Evolutionary conservation across 345 rosid genomes (phyloP).

Genomic region (Pugionium cornutum): DNA sequence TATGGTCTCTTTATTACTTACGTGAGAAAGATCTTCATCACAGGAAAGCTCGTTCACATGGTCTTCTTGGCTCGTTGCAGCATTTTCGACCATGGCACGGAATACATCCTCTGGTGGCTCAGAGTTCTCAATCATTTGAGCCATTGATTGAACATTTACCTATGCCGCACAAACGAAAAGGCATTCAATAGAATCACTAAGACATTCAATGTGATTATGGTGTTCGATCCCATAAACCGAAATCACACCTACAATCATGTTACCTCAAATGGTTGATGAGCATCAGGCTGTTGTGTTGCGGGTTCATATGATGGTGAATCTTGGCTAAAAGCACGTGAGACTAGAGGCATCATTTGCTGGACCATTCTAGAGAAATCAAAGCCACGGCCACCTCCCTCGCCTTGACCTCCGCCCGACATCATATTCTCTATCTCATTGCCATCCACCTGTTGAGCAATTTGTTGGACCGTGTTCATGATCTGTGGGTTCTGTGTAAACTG

Average conservation of each 20-base stretch:
- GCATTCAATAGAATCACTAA: no score
- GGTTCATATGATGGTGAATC: conserved; percentile 41
- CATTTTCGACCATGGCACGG: conserved; percentile 57
- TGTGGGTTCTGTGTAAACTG: conserved; percentile 83
- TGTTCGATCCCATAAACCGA: no score
- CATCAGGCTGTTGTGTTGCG: conserved; percentile 40
- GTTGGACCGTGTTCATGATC: conserved; percentile 77
- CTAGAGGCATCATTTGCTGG: conserved; percentile 95
- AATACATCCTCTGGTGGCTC: conserved; percentile 61
- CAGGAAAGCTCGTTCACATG: conserved; percentile 54
- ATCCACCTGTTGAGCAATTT: conserved; percentile 89
- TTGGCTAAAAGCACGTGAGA: conserved; percentile 71
- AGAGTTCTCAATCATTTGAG: conserved; percentile 55
- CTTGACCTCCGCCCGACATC: conserved; percentile 63
- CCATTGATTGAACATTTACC: conserved; percentile 54
- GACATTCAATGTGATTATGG: no score
- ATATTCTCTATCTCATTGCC: conserved; percentile 68
- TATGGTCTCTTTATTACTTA: conserved; percentile 34
- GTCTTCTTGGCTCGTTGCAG: conserved; percentile 49
- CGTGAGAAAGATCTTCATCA: conserved; percentile 61
- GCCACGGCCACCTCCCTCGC: conserved; percentile 62
- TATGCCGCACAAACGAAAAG: conserved; percentile 3
- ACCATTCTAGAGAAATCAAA: conserved; percentile 80
- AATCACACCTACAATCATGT: not conserved
- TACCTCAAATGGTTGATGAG: conserved; percentile 54